Percentiles rank a stretch among this genome's conserved stretches.
Evolutionary conservation across 208 protist species (phyloP).

Genomic region (Lotmaria passim): DNA sequence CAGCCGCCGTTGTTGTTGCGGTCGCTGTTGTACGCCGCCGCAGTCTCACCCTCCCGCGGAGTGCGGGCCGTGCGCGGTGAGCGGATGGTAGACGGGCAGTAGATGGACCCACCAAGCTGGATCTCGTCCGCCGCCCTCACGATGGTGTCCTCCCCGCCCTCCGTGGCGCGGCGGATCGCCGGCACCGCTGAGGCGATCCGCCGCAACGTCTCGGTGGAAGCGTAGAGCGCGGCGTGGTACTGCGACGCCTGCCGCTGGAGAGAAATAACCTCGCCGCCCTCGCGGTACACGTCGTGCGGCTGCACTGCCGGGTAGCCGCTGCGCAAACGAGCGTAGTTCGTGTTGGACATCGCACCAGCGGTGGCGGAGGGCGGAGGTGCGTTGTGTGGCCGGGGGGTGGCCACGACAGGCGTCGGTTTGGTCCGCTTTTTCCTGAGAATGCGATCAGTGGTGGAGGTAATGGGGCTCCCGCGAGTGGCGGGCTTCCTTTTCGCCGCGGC

Average conservation of each 20-base stretch:
- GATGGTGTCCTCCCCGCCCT: no score
- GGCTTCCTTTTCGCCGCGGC: not conserved
- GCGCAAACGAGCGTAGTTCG: slow-evolving; percentile 18
- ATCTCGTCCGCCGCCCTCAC: not conserved
- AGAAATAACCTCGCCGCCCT: slow-evolving; percentile 13
- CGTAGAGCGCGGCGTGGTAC: not conserved
- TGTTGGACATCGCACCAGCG: not conserved
- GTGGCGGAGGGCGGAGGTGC: not conserved
- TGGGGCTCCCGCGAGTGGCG: not conserved
- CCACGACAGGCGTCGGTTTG: slow-evolving; percentile 1
- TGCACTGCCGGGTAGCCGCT: slow-evolving; percentile 11
- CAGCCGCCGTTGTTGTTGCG: not conserved
- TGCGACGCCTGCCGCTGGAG: slow-evolving; percentile 25
- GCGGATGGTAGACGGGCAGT: slow-evolving; percentile 21
- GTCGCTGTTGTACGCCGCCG: not conserved
- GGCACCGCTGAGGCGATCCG: slow-evolving; percentile 8
- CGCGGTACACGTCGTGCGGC: slow-evolving; percentile 10
- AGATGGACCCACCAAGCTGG: not conserved
- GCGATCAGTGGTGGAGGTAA: not conserved
- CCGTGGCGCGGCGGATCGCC: not conserved
- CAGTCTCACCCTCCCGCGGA: no score
- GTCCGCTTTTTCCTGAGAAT: slow-evolving; percentile 14
- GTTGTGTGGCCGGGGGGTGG: slow-evolving; percentile 1
- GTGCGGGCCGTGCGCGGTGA: slow-evolving; percentile 21
- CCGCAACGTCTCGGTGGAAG: not conserved